These are phyloP conservation scores for Sphagnum fallax DNA, from an alignment of 228 moss, liverwort and hornwort genomes.

Conservation along the genomic window DNA sequence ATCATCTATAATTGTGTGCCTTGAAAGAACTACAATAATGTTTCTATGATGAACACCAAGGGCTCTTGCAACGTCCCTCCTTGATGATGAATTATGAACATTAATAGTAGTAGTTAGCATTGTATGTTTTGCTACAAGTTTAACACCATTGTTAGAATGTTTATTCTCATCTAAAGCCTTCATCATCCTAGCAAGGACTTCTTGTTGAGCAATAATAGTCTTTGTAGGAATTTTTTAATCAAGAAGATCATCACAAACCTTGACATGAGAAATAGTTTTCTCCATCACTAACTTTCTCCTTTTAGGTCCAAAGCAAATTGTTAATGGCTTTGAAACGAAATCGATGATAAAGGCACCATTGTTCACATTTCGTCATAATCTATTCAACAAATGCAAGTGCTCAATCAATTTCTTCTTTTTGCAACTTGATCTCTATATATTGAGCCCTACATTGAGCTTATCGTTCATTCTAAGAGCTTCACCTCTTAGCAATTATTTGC, in stretches of 20 bases:
- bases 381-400: not conserved
- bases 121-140: too few species aligned
- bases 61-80: too few species aligned
- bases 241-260: not conserved
- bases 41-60: too few species aligned
- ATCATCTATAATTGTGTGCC: too few species aligned
- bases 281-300: not conserved
- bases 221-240: not conserved
- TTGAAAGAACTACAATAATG: too few species aligned
- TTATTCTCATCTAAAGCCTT: not conserved
- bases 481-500: not conserved
- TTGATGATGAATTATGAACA: too few species aligned
- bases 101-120: too few species aligned
- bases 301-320: not conserved
- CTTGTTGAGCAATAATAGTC: not conserved
- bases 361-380: not conserved
- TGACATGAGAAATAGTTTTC: not conserved
- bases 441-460: not conserved
- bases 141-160: not conserved
- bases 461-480: not conserved
- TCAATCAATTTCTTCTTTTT: not conserved
- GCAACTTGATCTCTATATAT: not conserved
- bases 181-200: not conserved
- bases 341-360: not conserved
- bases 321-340: not conserved